Evolutionary conservation across 352 stramenopile species (phyloP), one percentile per base, ranked within the genome.

Genomic region (Globisporangium middletonii): DNA sequence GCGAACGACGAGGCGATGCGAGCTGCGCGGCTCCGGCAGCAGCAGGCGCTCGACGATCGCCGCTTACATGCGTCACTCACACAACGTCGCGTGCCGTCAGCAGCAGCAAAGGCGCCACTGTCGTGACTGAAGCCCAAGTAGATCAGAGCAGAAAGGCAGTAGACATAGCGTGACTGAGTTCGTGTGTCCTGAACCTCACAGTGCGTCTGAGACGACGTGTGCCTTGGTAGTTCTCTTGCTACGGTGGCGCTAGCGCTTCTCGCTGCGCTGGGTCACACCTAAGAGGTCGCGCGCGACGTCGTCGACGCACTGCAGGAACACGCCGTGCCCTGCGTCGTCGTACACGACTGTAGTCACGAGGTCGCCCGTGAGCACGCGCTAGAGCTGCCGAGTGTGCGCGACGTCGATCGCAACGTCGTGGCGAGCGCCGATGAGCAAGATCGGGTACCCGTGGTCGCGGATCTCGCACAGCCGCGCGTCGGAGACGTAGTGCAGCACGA

Each of bases 1-100:
- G 37, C 58, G 16, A 64, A 84, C 64, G 91, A 98, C 71, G 63
- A 73, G 95, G 73, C 69, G 68, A 53, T 95, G 80, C 64, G 64
- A 83, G 52, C 65, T 94, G 65, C 71, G 37, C 65, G 71, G 18
- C 16, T 69, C 6, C 64, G 65, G 44, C 71, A 76, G 42, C 68
- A 61, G 28, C 65, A 65, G 30, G 50, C 51, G 26, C 42, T 75
- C 18, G 48, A 59, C 4, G 28, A 16, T n/a, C 47, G 47, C 7
- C 38, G 37, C 18, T 27, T 27, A 6, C 47, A 26, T 27, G 23
- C 45, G 23, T 18, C 43, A 26, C 54, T 60, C 38, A 60, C 45
- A 4, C 48, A 61, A 23, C 55, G 55, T 19, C 47, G 18, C 18
- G 55, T 55, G n/a, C 41, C 9, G 7, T 38, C 33, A 38, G 7